Evolutionary conservation across 148 eudicot genomes (phyloP), one percentile per base, ranked within the genome.

Genomic region (Rheum nobile): DNA sequence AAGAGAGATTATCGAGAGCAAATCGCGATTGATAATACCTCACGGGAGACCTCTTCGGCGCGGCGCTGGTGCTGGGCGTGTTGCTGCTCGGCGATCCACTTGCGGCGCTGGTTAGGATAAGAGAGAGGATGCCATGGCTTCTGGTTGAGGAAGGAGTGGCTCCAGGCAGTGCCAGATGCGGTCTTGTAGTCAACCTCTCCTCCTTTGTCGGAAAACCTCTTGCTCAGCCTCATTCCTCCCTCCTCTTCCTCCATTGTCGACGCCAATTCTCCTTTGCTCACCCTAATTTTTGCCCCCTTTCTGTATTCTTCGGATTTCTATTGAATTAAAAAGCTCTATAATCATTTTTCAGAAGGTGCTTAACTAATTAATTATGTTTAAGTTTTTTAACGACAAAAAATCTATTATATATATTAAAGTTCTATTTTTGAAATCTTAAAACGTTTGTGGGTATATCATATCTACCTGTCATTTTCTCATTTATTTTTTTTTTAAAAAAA

Each of bases 61-160:
- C 94, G 93, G 67, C 93, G 96, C 14, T 84, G 75, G 72, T 78
- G 95, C 48, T 88, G 88, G 57, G 92, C 92, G 69, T 91, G 93
- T 74, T 96, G 88, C 68, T 95, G 99, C 71, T 95, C 99, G 81
- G 99, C 96, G 80, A 95, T 95, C 99, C 99, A 95, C 79, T 95
- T 95, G 70, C 97, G 93, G 79, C 99, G 96, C 75, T 95, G 99
- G 75, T 95, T 95, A 38, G 99, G 99, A 82, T 95, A 95, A 46
- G 99, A 95, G 39, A 95, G 89, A 73, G 99, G 99, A 68, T 95
- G 99, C 99, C 99, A 95, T 11, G 99, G 99, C 80, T 95, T 95
- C 75, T 95, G 99, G 80, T 95, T 95, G 16, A 95, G 91, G 73
- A 72, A 95, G 6, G 74, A 61, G 82, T 95, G 99, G 31, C 96